Percentiles rank a stretch among this genome's conserved stretches.
Conservation (phyloP, 352 stramenopile species). For the Phytopythium cucurbitacearum region DNA sequence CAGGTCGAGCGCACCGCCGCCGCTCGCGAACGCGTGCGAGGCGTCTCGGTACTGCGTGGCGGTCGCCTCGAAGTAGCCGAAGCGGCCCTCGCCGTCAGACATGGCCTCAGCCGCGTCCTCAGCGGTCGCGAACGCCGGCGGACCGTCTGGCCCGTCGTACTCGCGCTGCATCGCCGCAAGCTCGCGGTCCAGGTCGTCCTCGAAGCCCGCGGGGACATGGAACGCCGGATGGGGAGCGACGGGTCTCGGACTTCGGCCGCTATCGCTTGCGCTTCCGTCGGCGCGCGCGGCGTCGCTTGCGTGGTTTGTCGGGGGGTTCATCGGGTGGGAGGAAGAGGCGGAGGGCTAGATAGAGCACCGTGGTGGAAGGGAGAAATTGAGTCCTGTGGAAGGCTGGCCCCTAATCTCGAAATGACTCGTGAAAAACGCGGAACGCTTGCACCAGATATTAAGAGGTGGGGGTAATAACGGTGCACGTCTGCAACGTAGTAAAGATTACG, state of each 20-base stretch:
- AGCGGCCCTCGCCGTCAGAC: constrained; percentile 5
- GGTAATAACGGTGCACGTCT: too few species aligned
- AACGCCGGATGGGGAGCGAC: constrained; percentile 7
- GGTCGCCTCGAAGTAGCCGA: neutral
- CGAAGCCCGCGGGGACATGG: constrained; percentile 13
- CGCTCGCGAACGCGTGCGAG: constrained; percentile 36
- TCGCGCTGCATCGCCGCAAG: constrained; percentile 10
- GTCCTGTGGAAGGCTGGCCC: too few species aligned
- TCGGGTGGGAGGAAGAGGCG: constrained; percentile 5
- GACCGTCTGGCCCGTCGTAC: constrained; percentile 2
- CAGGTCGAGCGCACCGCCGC: constrained; percentile 7
- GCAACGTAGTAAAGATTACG: too few species aligned
- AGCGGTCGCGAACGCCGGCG: constrained; percentile 4
- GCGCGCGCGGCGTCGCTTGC: constrained; percentile 6
- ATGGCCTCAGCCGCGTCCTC: constrained; percentile 3
- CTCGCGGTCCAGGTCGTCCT: constrained; percentile 28
- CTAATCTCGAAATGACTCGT: too few species aligned
- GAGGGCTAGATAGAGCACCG: constrained; percentile 6
- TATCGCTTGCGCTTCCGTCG: too few species aligned
- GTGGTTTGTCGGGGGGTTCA: constrained; percentile 17
- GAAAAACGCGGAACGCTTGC: too few species aligned
- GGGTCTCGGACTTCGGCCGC: too few species aligned
- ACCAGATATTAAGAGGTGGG: too few species aligned
- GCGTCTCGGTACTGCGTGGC: constrained; percentile 41
- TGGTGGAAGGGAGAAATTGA: too few species aligned